Conservation (phyloP, 83 land plant genomes). For the Isoetes engelmannii region DNA sequence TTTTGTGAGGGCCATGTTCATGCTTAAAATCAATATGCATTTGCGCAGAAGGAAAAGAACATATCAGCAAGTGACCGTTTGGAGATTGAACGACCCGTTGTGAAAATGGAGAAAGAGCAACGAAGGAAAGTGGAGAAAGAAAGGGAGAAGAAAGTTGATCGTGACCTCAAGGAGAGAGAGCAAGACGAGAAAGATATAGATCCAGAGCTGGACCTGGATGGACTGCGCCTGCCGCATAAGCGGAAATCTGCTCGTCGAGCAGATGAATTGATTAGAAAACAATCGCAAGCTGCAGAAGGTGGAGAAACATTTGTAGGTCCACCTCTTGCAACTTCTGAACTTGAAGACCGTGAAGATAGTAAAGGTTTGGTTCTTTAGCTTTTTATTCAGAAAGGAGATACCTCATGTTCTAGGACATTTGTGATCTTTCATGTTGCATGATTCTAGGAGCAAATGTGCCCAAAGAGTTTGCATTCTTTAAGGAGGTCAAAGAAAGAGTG, state of each 20-base stretch:
- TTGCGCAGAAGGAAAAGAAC: background rate
- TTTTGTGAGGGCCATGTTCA: background rate
- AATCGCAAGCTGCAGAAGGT: conserved; percentile 45
- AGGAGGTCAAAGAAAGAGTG: conserved; percentile 12
- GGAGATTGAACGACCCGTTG: conserved; percentile 34
- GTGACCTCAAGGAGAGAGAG: conserved; percentile 35
- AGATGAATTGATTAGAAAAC: conserved; percentile 53
- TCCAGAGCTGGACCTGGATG: conserved; percentile 42
- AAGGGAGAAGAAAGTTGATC: conserved; percentile 7
- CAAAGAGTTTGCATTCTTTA: conserved; percentile 14
- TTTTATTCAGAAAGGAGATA: background rate
- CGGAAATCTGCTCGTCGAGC: conserved; percentile 53
- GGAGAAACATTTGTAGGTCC: conserved; percentile 47
- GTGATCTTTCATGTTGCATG: background rate
- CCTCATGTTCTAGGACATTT: background rate
- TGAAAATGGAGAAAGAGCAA: conserved; percentile 48
- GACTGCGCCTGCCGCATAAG: conserved; percentile 43
- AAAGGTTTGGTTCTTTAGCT: background rate
- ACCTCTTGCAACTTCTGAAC: conserved; percentile 28
- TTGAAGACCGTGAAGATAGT: conserved; percentile 34
- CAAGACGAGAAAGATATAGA: background rate
- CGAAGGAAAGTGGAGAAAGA: conserved; percentile 28
- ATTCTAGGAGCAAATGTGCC: conserved; percentile 40
- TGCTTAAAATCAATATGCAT: background rate
- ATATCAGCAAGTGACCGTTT: conserved; percentile 17